These are phyloP conservation scores for Penicillium hesseltinei DNA, from an alignment of 2,329 filamentous ascomycete genomes.

Conservation along the genomic window DNA sequence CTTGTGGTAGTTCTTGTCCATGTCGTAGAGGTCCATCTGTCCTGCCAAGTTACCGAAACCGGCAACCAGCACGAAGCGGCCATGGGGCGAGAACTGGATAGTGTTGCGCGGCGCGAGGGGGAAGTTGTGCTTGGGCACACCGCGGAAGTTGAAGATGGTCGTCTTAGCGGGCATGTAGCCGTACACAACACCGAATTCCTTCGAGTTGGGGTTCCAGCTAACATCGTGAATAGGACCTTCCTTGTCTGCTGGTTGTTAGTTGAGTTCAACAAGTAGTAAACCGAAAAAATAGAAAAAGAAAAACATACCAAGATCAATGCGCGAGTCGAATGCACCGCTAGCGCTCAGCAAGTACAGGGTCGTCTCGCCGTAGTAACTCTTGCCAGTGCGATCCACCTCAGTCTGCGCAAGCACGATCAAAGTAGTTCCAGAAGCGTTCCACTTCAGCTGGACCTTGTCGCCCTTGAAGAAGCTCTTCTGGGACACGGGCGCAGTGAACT, in stretches of 20 bases:
- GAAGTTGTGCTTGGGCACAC: slow-evolving; percentile 79
- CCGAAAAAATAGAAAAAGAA: not conserved
- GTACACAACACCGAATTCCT: slow-evolving; percentile 96
- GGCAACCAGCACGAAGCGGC: slow-evolving; percentile 87
- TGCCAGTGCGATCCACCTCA: slow-evolving; percentile 95
- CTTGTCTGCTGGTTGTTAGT: slow-evolving; percentile 62
- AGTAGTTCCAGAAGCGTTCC: slow-evolving; percentile 89
- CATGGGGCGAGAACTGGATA: slow-evolving; percentile 89
- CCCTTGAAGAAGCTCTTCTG: slow-evolving; percentile 99
- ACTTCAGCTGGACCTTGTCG: slow-evolving; percentile 97
- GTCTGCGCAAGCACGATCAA: slow-evolving; percentile 95
- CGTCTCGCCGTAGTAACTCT: slow-evolving; percentile 99
- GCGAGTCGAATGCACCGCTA: slow-evolving; percentile 86
- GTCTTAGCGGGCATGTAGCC: slow-evolving; percentile 99
- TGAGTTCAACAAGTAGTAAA: not conserved
- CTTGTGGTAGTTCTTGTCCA: slow-evolving; percentile 91
- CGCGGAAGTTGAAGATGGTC: slow-evolving; percentile 92
- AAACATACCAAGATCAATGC: slow-evolving; percentile 67
- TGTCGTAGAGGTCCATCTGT: slow-evolving; percentile 95
- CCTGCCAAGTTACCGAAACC: slow-evolving; percentile 97
- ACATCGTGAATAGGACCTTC: slow-evolving; percentile 98
- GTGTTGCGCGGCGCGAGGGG: slow-evolving; percentile 88
- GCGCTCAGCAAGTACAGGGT: slow-evolving; percentile 93
- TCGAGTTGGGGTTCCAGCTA: slow-evolving; percentile 96
- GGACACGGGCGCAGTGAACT: slow-evolving; percentile 78